A percentile compares a stretch with the other conserved stretches of the same genome.
Conservation (phyloP, 1,284 basidiomycete species). For the Trichosporon inkin region DNA sequence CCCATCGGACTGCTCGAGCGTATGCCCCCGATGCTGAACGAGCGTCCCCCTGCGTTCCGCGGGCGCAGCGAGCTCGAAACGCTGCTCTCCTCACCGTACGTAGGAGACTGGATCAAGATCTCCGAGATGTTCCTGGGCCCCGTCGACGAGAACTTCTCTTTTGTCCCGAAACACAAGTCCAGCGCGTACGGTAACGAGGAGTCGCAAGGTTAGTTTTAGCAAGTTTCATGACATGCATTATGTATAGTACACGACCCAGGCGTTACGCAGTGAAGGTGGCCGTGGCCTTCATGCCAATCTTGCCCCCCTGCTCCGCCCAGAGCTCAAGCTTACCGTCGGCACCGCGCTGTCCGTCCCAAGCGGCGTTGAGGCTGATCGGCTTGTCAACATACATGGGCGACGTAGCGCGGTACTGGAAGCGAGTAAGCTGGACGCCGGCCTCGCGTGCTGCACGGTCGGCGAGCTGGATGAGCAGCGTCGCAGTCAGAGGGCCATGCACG, state of each 20-base stretch:
- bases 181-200: conserved; percentile 61
- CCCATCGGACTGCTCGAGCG: conserved; percentile 89
- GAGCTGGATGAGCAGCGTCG: conserved; percentile 68
- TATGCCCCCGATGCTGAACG: conserved; percentile 78
- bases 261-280: conserved; percentile 18
- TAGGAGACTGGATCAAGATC: conserved; percentile 86
- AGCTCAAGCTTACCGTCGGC: conserved; percentile 47
- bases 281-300: conserved; percentile 66
- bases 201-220: conserved; percentile 45
- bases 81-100: conserved; percentile 71
- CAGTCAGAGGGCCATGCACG: conserved; percentile 75
- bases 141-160: conserved; percentile 62
- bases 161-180: conserved; percentile 71
- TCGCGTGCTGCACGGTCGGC: conserved; percentile 39
- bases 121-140: conserved; percentile 89
- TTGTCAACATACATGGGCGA: conserved; percentile 67
- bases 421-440: conserved; percentile 44
- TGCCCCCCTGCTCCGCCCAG: conserved; percentile 60
- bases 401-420: conserved; percentile 68
- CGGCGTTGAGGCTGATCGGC: conserved; percentile 58
- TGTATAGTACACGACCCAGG: not conserved
- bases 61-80: conserved; percentile 88
- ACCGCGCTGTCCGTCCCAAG: conserved; percentile 46
- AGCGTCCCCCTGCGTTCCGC: conserved; percentile 76
- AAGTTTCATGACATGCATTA: not conserved